These are phyloP conservation scores for Chrysosporium keratinophilum DNA, from an alignment of 2,329 filamentous ascomycete genomes.

Conservation along the genomic window DNA sequence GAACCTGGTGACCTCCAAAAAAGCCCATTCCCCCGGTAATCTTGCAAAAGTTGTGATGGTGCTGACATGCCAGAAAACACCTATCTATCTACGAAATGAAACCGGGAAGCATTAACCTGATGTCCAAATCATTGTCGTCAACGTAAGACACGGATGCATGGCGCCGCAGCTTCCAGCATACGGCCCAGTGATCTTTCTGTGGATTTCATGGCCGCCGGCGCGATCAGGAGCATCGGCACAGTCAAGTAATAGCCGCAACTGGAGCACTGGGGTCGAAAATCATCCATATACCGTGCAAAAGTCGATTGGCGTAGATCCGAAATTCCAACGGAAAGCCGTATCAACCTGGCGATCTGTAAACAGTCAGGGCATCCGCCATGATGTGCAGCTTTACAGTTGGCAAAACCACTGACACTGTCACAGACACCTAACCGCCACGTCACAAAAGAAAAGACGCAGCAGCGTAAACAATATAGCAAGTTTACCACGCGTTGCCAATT, in stretches of 20 bases:
- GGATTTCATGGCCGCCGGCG: background rate
- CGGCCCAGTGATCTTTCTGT: background rate
- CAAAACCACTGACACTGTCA: background rate
- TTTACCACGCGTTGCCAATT: background rate
- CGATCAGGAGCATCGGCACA: too few relatives aligned
- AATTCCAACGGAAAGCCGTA: background rate
- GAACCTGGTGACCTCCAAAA: background rate
- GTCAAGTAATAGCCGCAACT: too few relatives aligned
- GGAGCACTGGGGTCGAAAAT: background rate
- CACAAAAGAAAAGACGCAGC: too few relatives aligned
- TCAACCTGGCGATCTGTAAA: background rate
- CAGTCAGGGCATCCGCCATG: background rate
- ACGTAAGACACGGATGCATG: background rate
- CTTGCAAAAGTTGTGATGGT: constrained; percentile 3
- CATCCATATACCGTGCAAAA: background rate
- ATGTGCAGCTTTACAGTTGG: background rate
- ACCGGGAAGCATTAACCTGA: constrained; percentile 10
- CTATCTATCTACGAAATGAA: constrained; percentile 31
- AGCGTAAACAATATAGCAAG: background rate
- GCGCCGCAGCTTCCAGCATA: background rate
- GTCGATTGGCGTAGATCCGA: background rate
- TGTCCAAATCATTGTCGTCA: background rate
- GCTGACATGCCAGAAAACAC: constrained; percentile 15
- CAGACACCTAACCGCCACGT: background rate
- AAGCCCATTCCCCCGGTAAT: background rate